Conservation (phyloP, 2,329 filamentous ascomycete genomes). For the Camillea tinctor region DNA sequence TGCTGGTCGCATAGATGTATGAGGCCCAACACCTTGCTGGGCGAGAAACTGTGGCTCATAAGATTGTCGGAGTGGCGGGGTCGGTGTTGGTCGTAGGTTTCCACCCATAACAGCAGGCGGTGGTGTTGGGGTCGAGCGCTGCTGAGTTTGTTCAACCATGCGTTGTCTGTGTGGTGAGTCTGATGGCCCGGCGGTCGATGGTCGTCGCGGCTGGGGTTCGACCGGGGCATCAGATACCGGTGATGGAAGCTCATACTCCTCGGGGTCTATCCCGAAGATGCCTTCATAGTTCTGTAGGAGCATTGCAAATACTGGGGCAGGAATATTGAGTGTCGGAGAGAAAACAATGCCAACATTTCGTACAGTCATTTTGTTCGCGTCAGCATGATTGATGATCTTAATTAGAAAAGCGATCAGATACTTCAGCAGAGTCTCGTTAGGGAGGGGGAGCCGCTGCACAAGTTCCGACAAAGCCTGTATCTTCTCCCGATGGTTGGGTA, state of each 20-base stretch:
- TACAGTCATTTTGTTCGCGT: constrained; percentile 96
- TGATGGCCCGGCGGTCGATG: constrained; percentile 49
- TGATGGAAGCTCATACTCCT: constrained; percentile 59
- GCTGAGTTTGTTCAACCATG: constrained; percentile 41
- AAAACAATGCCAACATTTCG: constrained; percentile 98
- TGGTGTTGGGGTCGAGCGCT: constrained; percentile 49
- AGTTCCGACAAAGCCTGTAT: constrained; percentile 73
- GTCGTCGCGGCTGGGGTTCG: constrained; percentile 41
- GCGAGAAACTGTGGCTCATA: constrained; percentile 45
- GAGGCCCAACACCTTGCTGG: constrained; percentile 34
- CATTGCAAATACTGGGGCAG: constrained; percentile 88
- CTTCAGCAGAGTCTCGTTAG: constrained; percentile 78
- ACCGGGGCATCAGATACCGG: constrained; percentile 36
- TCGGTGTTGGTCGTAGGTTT: constrained; percentile 37
- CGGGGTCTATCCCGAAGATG: constrained; percentile 75
- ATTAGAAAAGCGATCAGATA: constrained; percentile 88
- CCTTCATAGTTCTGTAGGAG: constrained; percentile 87
- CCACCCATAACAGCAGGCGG: constrained; percentile 35
- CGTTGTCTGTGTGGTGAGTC: constrained; percentile 53
- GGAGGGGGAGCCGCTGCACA: constrained; percentile 73
- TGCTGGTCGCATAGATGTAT: constrained; percentile 38
- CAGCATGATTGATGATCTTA: constrained; percentile 85
- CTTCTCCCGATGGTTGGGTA: constrained; percentile 73
- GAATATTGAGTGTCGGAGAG: constrained; percentile 94
- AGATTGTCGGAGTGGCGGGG: constrained; percentile 43